phyloP scores from a whole-genome alignment of 768 basidiomycete species.

The Termitomyces sp. region DNA sequence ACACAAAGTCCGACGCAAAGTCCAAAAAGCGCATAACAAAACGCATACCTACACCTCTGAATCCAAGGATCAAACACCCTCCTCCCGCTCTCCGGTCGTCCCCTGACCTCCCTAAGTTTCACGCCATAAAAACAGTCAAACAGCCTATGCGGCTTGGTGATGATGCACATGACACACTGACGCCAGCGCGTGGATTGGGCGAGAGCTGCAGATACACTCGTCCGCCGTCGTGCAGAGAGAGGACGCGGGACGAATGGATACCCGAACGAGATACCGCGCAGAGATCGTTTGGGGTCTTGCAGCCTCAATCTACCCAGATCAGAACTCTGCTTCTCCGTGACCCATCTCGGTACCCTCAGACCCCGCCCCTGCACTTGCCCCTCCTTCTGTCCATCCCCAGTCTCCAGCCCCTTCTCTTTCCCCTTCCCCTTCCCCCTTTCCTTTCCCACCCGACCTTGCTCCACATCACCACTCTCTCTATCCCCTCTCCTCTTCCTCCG shows the following conservation, averaged over 20 bases:
- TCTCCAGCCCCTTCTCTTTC: neutral
- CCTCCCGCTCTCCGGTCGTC: constrained; percentile 40
- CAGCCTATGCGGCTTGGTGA: constrained; percentile 42
- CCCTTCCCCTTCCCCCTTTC: constrained; percentile 10
- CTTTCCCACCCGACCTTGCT: constrained; percentile 3
- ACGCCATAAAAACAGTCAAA: constrained; percentile 44
- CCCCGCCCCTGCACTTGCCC: constrained; percentile 8
- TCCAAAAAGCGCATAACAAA: constrained; percentile 49
- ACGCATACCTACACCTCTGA: constrained; percentile 55
- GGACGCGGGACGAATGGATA: constrained; percentile 62
- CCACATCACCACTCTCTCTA: neutral
- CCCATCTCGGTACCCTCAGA: constrained; percentile 39
- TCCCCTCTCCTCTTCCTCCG: constrained; percentile 9
- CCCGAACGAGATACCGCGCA: constrained; percentile 48
- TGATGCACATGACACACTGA: constrained; percentile 24
- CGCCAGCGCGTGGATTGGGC: constrained; percentile 18
- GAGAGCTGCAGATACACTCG: neutral
- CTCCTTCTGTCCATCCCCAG: constrained; percentile 11
- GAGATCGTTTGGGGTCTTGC: constrained; percentile 40
- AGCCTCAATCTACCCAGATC: constrained; percentile 40
- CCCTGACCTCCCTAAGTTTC: constrained; percentile 38
- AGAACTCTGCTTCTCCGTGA: constrained; percentile 40
- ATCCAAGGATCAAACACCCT: constrained; percentile 58
- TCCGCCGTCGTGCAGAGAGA: constrained; percentile 27
- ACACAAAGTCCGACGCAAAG: constrained; percentile 36